These are phyloP conservation scores for Cryptosporidium canis DNA, from an alignment of 169 alveolate genomes.

Conservation along the genomic window DNA sequence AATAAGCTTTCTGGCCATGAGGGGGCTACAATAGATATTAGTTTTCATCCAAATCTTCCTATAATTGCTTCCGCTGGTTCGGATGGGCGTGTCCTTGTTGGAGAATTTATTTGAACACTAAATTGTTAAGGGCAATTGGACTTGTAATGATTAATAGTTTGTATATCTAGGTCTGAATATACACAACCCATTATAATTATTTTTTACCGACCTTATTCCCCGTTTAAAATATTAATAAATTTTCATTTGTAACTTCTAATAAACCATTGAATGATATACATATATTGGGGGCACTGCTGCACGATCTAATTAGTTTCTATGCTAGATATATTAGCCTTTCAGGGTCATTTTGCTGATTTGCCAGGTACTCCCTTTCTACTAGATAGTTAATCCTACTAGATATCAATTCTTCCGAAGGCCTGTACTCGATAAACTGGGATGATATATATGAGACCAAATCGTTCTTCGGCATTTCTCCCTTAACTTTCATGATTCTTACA, in stretches of 20 bases:
- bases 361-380: conserved; percentile 48
- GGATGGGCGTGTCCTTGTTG: conserved; percentile 48
- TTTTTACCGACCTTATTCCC: too few species aligned
- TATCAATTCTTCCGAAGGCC: background rate
- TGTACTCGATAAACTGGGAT: conserved; percentile 10
- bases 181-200: background rate
- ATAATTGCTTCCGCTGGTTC: conserved; percentile 61
- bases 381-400: conserved; percentile 14
- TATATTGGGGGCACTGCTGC: too few species aligned
- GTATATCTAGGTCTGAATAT: background rate
- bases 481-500: conserved; percentile 90
- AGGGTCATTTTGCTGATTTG: conserved; percentile 39
- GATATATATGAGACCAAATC: conserved; percentile 74
- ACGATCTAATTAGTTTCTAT: too few species aligned
- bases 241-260: too few species aligned
- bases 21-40: conserved; percentile 64
- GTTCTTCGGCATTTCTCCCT: conserved; percentile 75
- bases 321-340: background rate
- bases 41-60: conserved; percentile 63
- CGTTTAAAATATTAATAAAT: too few species aligned
- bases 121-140: too few species aligned
- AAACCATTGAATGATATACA: too few species aligned
- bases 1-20: conserved; percentile 40
- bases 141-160: too few species aligned
- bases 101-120: conserved; percentile 18